A percentile compares a stretch with the other conserved stretches of the same genome.
Conservation (phyloP, 148 eudicot genomes). For the Cornus controversa region DNA sequence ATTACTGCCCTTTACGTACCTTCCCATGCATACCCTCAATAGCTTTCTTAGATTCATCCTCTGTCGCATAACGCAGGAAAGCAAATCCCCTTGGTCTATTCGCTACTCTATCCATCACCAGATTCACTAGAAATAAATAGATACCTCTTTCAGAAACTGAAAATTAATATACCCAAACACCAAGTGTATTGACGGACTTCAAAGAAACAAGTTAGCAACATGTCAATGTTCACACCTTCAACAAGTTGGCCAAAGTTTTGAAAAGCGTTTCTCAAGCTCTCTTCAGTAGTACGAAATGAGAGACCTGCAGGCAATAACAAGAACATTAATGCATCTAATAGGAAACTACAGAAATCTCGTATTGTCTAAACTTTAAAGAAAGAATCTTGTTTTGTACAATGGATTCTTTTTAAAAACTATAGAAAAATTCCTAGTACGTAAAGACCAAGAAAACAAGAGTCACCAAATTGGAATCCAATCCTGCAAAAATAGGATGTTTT, state of each 20-base stretch:
- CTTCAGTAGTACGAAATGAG: conserved; percentile 79
- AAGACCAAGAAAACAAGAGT: not conserved
- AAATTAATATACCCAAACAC: not conserved
- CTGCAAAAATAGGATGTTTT: not conserved
- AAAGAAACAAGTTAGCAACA: not conserved
- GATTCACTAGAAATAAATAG: conserved; percentile 47
- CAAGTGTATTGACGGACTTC: not conserved
- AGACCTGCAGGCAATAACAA: conserved; percentile 47
- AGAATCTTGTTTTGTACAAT: too few species aligned
- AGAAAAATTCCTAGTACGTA: not conserved
- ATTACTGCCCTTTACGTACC: conserved; percentile 30
- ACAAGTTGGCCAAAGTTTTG: conserved; percentile 66
- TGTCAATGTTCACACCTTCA: conserved; percentile 44
- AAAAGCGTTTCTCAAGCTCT: conserved; percentile 67
- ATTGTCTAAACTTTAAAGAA: too few species aligned
- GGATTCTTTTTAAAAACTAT: not conserved
- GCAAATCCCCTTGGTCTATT: conserved; percentile 93
- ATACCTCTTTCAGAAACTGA: conserved; percentile 1
- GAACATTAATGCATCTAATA: not conserved
- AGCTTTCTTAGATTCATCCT: conserved; percentile 75
- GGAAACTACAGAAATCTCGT: too few species aligned
- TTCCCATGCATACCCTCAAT: conserved; percentile 92
- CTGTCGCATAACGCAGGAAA: conserved; percentile 68
- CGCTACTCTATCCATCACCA: conserved; percentile 84
- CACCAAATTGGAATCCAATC: not conserved